Conservation (phyloP, 2,329 filamentous ascomycete genomes). For the Mycosphaerella arachidis region DNA sequence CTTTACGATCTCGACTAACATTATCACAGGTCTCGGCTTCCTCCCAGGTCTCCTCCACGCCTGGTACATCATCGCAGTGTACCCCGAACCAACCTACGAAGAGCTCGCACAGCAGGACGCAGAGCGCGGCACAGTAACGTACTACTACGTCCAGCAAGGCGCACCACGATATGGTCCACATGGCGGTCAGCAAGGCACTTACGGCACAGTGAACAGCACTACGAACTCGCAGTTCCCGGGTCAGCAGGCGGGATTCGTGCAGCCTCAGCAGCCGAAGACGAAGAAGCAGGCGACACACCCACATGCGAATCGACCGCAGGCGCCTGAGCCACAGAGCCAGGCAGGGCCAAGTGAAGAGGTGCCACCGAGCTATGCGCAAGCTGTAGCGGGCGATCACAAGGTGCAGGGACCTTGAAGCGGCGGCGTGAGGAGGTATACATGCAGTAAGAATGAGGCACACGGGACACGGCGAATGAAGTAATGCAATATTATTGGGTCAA, state of each 20-base stretch:
- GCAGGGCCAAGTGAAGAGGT: constrained; percentile 42
- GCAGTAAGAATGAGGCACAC: neutral
- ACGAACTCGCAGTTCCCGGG: constrained; percentile 41
- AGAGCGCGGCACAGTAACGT: constrained; percentile 60
- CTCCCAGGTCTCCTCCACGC: constrained; percentile 87
- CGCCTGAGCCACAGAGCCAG: constrained; percentile 28
- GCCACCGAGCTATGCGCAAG: constrained; percentile 85
- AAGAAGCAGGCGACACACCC: constrained; percentile 1
- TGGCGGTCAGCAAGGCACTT: constrained; percentile 28
- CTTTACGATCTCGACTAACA: constrained; percentile 1
- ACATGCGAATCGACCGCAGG: neutral
- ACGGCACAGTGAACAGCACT: constrained; percentile 40
- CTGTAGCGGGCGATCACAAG: constrained; percentile 71
- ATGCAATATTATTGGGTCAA: neutral
- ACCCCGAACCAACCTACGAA: constrained; percentile 68
- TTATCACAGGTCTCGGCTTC: constrained; percentile 34
- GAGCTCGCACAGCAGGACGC: constrained; percentile 60
- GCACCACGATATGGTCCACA: constrained; percentile 25
- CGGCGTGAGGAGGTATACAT: neutral
- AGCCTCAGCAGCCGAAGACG: constrained; percentile 36
- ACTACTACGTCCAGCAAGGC: constrained; percentile 60
- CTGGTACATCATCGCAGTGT: constrained; percentile 96
- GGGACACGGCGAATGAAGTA: neutral
- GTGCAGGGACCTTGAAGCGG: constrained; percentile 56
- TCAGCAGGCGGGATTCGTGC: constrained; percentile 36